Evolutionary conservation across 2,329 filamentous ascomycete species (phyloP), one percentile per base, ranked within the genome.

Genomic region (Aspergillus carbonarius): DNA sequence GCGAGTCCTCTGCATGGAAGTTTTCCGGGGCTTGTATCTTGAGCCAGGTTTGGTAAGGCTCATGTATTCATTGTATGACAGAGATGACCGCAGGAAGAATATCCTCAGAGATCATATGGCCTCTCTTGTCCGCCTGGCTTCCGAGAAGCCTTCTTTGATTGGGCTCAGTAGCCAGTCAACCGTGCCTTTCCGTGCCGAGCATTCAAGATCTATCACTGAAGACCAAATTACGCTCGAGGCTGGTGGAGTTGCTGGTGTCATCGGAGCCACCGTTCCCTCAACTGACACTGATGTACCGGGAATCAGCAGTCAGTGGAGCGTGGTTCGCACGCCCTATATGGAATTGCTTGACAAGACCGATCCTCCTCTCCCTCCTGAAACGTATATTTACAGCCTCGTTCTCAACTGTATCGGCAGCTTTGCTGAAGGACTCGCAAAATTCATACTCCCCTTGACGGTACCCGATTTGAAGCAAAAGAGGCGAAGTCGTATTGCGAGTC

Each of bases 271-370:
- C 7, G 84, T 89, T 34, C 83, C 85, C 15, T 81, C 86, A 1
- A 86, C 88, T 57, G 87, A 88, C 25, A 81, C 84, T 25, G 89
- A 84, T 63, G 87, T 85, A 0, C 78, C 81, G 50, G 92, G 92
- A 8, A 93, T 99, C 69, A 96, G 92, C 75, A 87, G 84, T 3
- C 90, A 96, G 69, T 98, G 92, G 92, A 99, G 95, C 74, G 85
- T 88, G 12, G 85, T 96, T 61, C 86, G 92, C 51, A 89, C 92
- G 10, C 89, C 92, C 5, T 96, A 92, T 70, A 91, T 98, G 61
- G 95, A 99, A 67, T 91, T 96, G 63, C 84, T 98, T 18, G 95
- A 99, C 77, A 99, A 98, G 74, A 85, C 87, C 0, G 93, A 96
- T 49, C 84, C 93, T 0, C 92, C 93, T 4, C 68, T 80, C 0